Evolutionary conservation across 106 monocot genomes (phyloP).

Genomic region (Agapanthus africanus): DNA sequence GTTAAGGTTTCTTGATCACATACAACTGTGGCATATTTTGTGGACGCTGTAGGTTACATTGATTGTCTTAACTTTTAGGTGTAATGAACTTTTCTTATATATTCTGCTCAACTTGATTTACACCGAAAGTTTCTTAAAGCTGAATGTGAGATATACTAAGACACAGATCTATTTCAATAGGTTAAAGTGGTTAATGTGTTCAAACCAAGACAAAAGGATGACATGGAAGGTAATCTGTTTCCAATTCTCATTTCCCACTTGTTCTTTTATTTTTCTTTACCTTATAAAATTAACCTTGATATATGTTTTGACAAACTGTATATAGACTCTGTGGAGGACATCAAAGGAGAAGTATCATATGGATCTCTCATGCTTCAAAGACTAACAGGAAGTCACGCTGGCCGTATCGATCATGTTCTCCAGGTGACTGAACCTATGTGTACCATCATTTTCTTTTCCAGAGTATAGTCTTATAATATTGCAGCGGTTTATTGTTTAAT

Average conservation of each 20-base stretch:
- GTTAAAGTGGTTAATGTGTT: constrained; percentile 62
- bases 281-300: neutral
- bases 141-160: neutral
- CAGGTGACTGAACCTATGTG: constrained; percentile 34
- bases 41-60: no score
- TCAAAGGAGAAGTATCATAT: constrained; percentile 49
- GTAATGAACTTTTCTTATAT: no score
- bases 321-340: constrained; percentile 32
- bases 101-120: neutral
- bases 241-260: constrained; percentile 6
- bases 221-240: constrained; percentile 41
- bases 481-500: neutral
- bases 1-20: no score
- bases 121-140: neutral
- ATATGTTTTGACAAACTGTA: neutral
- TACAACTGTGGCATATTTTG: no score
- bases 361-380: constrained; percentile 89
- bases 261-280: neutral
- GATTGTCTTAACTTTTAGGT: no score
- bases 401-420: constrained; percentile 87
- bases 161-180: constrained; percentile 24
- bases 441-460: neutral
- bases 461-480: neutral
- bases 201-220: constrained; percentile 31
- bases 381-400: constrained; percentile 61